Evolutionary conservation across 2,329 filamentous ascomycete genomes (phyloP), one percentile per base, ranked within the genome.

Genomic region (Nemania serpens): DNA sequence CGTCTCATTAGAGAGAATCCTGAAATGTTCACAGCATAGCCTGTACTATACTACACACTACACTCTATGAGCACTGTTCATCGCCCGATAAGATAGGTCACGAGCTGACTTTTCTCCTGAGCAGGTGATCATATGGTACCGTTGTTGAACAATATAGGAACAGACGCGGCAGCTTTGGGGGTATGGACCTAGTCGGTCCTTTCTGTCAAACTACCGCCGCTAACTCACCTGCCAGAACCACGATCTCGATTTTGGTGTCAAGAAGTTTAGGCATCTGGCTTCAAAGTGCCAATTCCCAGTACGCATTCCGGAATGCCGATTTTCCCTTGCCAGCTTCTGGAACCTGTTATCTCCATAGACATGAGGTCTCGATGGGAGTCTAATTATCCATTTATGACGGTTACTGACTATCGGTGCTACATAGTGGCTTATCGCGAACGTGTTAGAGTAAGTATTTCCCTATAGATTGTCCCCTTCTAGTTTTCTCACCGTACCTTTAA

Each of bases 211-310:
- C n/a, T 2, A 57, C 62, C 66, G 25, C 64, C 57, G 34, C 13
- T 47, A 59, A 61, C 55, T 64, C n/a, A 59, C 29, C 20, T 29
- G 11, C 12, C 64, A 92, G 84, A 97, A 97, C 73, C 93, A 97
- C 74, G 93, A 97, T 73, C 86, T 97, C 55, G 93, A 97, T 77
- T 97, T 97, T 75, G 93, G 93, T 12, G 89, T 96, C 42, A 82
- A 84, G 57, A 92, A 96, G 73, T 93, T 93, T 73, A 81, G 86
- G 58, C 82, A 92, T 70, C 80, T 97, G 50, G 82, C 88, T 4
- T 80, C 81, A 36, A 88, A 91, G 72, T 96, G 92, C 77, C 84
- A 83, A 20, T 97, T 97, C 68, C 93, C 93, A 3, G 62, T 64
- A 62, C 17, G 62, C n/a, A 29, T 48, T 37, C 5, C 15, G 12